Base-by-base conservation (phyloP, 179 eudicot species). In the Corrigiola litoralis region DNA sequence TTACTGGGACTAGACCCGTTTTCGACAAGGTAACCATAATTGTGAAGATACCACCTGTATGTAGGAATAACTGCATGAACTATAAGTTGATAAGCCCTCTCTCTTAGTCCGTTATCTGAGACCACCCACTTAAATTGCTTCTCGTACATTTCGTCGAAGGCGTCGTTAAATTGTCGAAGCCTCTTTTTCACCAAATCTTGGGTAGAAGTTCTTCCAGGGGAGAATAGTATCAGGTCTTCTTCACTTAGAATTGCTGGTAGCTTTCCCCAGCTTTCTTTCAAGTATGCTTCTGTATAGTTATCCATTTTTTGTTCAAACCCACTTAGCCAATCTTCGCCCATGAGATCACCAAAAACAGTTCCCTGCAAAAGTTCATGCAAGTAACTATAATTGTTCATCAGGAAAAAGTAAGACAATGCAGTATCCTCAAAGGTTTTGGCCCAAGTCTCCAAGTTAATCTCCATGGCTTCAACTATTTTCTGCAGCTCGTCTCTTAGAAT, bases 311-410 rank as follows among this genome's bases (percentile, higher is more conserved):
- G 27, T 24, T 47, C 36, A 24, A 54, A 51, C 46, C 24, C 70
- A 40, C 14, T 27, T 44, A 70, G 4, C 74, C 75, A 69, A 12
- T 69, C 29, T 38, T 75, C 79, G 21, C 95, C 96, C 90, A 92
- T 81, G 27, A 92, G 50, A 46, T 85, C 82, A 2, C 86, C 87
- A 1, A 92, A 77, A 66, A 52, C 68, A 21, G 90, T 82, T 28
- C 81, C 89, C 41, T 72, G 77, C 32, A 76, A 21, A 45, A 75
- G 70, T 38, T 80, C 74, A 56, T 60, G 74, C 56, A 92, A 65
- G 79, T 84, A 84, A 59, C 79, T 67, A 59, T 87, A 84, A 53
- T 69, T 84, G 73, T 90, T 92, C 90, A 92, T 85, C 84, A 85
- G 70, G 83, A 90, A 92, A 53, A 86, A 54, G 65, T 63, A 59